These are phyloP conservation scores for Penicillium verrucosum DNA, from an alignment of 2,329 filamentous ascomycete species.

Conservation along the genomic window DNA sequence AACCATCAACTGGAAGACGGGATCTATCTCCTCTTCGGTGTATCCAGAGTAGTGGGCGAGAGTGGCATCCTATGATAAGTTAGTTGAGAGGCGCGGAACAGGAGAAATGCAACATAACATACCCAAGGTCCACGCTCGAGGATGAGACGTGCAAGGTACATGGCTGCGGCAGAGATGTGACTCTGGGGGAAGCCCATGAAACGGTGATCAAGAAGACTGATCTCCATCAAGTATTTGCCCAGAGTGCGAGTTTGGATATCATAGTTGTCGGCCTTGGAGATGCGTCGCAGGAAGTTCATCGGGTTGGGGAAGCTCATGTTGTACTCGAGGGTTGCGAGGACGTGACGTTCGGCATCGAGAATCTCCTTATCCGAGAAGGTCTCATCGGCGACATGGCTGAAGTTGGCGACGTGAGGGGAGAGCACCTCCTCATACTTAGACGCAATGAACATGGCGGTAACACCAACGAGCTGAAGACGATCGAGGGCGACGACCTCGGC, in stretches of 20 bases:
- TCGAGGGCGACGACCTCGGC: slow-evolving; percentile 94
- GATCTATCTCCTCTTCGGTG: slow-evolving; percentile 85
- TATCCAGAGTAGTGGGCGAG: slow-evolving; percentile 91
- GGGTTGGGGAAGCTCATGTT: slow-evolving; percentile 98
- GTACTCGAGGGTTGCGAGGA: slow-evolving; percentile 87
- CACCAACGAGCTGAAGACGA: slow-evolving; percentile 91
- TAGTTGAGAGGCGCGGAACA: background rate
- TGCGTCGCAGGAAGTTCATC: slow-evolving; percentile 98
- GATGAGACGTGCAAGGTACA: slow-evolving; percentile 90
- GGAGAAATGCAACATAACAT: slow-evolving; percentile 39
- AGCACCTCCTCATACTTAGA: slow-evolving; percentile 99
- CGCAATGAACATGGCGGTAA: slow-evolving; percentile 99
- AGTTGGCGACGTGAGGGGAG: slow-evolving; percentile 94
- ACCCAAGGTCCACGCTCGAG: slow-evolving; percentile 90
- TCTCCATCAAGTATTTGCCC: slow-evolving; percentile 97
- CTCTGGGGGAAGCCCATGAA: slow-evolving; percentile 89
- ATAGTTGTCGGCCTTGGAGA: slow-evolving; percentile 99
- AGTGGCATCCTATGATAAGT: slow-evolving; percentile 66
- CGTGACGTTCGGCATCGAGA: slow-evolving; percentile 91
- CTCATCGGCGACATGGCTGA: slow-evolving; percentile 94
- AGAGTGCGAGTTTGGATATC: slow-evolving; percentile 96
- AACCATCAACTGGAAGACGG: slow-evolving; percentile 90
- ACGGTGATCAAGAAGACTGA: slow-evolving; percentile 89
- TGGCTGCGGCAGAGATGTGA: slow-evolving; percentile 84
- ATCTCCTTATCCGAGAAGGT: slow-evolving; percentile 95